Evolutionary conservation across 306 rosid genomes (phyloP).

Genomic region (Arachis stenosperma): DNA sequence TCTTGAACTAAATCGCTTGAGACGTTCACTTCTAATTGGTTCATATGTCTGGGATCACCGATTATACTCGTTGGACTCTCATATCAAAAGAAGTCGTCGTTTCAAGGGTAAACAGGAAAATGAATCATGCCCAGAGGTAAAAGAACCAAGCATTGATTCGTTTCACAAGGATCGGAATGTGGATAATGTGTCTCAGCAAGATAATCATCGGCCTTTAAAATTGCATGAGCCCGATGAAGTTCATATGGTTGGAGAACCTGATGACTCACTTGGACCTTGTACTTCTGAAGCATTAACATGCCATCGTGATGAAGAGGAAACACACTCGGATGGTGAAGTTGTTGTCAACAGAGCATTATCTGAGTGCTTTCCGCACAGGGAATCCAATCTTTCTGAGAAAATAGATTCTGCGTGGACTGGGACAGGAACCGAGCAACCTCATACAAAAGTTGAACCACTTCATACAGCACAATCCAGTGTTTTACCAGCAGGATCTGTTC

Average conservation of each 20-base stretch:
- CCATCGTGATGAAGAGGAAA: constrained; percentile 49
- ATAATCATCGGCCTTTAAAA: constrained; percentile 43
- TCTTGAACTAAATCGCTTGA: constrained; percentile 79
- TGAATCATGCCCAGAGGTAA: constrained; percentile 44
- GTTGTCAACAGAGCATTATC: constrained; percentile 27
- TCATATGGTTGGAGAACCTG: constrained; percentile 43
- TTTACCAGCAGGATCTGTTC: constrained; percentile 42
- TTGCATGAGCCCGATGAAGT: constrained; percentile 47
- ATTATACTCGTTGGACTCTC: constrained; percentile 66
- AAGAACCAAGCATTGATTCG: constrained; percentile 50
- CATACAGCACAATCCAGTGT: constrained; percentile 42
- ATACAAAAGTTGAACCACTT: constrained; percentile 42
- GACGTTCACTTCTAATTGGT: constrained; percentile 78
- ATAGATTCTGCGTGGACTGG: constrained; percentile 98
- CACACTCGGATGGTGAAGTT: constrained; percentile 55
- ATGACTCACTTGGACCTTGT: constrained; percentile 44
- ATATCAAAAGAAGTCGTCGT: constrained; percentile 51
- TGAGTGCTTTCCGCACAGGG: constrained; percentile 46
- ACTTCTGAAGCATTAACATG: constrained; percentile 42
- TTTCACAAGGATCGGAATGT: constrained; percentile 46
- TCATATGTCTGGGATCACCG: constrained; percentile 91
- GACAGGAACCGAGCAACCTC: constrained; percentile 78
- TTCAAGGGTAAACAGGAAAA: constrained; percentile 49
- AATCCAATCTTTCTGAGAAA: constrained; percentile 86
- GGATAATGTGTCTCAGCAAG: constrained; percentile 43